Evolutionary conservation across 768 basidiomycete genomes (phyloP), one percentile per base, ranked within the genome.

Genomic region (Punctularia strigosozonata): DNA sequence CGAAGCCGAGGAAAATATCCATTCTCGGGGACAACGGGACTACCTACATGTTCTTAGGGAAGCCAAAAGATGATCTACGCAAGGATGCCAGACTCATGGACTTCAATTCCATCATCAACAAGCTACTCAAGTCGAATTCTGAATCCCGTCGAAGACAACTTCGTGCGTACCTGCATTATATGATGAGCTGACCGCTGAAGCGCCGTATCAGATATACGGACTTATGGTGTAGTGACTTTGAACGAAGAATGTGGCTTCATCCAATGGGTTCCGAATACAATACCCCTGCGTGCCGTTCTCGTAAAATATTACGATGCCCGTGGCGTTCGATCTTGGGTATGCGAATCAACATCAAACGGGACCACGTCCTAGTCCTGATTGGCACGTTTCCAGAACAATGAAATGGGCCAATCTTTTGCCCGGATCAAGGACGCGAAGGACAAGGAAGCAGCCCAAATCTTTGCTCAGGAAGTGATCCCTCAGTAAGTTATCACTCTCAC

Each of bases 51-150:
- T 97, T 98, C 65, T 68, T 99, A 5, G 88, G 87, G 38, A 99
- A 99, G 57, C 94, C 94, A 6, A 89, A 90, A 57, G 95, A 99
- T 54, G 95, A 99, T 59, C 67, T 99, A 23, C 73, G 95, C 26
- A 99, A 99, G 64, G 95, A 99, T 51, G 92, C 91, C 0, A 74
- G 95, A 4, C 59, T 99, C 39, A 98, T 98, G 94, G 95, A 98
- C 53, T 88, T 98, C 61, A 92, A 97, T 51, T 75, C 85, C 3
- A 91, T 99, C 59, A 91, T 99, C 61, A 98, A 97, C 61, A 97
- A 94, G 55, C 61, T 98, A 5, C 67, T 99, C 38, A 94, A 92
- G 54, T 77, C 86, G 4, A 89, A 92, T 50, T 89, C 91, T 0
- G 92, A 97, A 43, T 89, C 94, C 20, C 76, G 95, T 47, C 68